Conservation (phyloP, 768 basidiomycete species). For the Rhodotorula taiwanensis region DNA sequence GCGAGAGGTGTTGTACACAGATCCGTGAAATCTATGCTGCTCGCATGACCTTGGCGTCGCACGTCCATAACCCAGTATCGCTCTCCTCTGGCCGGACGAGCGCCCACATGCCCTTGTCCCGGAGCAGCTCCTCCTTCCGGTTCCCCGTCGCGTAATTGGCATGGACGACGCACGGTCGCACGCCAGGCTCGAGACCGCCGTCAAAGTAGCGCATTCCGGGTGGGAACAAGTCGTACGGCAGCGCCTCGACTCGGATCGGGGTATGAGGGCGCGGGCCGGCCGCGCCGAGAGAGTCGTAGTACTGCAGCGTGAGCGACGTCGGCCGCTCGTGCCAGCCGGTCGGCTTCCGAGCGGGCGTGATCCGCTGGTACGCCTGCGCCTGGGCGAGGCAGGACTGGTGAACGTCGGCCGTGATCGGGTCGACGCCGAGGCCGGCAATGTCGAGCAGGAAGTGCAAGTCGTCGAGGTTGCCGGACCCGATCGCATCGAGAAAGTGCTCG, state of each 20-base stretch:
- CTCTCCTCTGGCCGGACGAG: constrained; percentile 5
- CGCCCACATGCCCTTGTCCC: constrained; percentile 33
- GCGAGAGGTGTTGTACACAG: too few species aligned
- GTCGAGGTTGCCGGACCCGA: constrained; percentile 16
- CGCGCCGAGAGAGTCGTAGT: not conserved
- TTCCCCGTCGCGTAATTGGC: constrained; percentile 36
- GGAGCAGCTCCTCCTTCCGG: constrained; percentile 30
- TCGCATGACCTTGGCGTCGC: constrained; percentile 20
- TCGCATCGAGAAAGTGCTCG: constrained; percentile 17
- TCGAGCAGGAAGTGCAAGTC: constrained; percentile 22
- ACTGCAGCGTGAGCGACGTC: not conserved
- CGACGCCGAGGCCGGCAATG: constrained; percentile 5
- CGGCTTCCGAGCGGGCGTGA: constrained; percentile 6
- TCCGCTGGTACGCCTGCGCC: constrained; percentile 14
- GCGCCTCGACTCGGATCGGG: constrained; percentile 14
- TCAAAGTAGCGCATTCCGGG: constrained; percentile 35
- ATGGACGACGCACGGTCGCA: constrained; percentile 34
- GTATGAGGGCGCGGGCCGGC: not conserved
- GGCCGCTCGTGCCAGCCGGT: not conserved
- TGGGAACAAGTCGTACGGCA: constrained; percentile 36
- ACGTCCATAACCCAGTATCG: constrained; percentile 18
- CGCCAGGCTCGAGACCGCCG: constrained; percentile 25
- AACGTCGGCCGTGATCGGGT: not conserved
- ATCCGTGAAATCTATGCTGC: constrained; percentile 15
- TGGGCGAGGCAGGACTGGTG: constrained; percentile 20